Percentiles rank a stretch among this genome's conserved stretches.
These are phyloP conservation scores for Penicillium sp. DNA, from an alignment of 2,329 filamentous ascomycete species.

Conservation along the genomic window DNA sequence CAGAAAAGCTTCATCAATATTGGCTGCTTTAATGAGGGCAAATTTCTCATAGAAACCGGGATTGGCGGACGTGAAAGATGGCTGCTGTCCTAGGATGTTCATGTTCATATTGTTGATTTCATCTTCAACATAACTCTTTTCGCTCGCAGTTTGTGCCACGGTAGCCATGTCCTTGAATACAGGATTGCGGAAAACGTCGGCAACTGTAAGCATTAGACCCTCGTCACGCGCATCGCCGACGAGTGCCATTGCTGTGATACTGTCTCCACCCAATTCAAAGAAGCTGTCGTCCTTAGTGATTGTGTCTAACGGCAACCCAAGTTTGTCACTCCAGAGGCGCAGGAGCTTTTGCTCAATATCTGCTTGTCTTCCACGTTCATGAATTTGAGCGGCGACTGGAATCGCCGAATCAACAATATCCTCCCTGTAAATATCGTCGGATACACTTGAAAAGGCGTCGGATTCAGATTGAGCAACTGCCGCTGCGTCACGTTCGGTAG, in stretches of 20 bases:
- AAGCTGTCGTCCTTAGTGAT: slow-evolving; percentile 39
- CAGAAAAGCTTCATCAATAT: slow-evolving; percentile 35
- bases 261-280: slow-evolving; percentile 40
- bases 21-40: slow-evolving; percentile 14
- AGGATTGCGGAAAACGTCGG: slow-evolving; percentile 42
- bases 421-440: slow-evolving; percentile 12
- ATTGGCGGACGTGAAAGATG: slow-evolving; percentile 12
- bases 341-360: slow-evolving; percentile 33
- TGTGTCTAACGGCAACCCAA: slow-evolving; percentile 29
- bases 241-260: slow-evolving; percentile 40
- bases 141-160: slow-evolving; percentile 23
- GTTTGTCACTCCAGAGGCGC: slow-evolving; percentile 35
- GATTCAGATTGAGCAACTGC: slow-evolving; percentile 2
- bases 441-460: slow-evolving; percentile 12
- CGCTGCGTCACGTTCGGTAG: background rate
- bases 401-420: slow-evolving; percentile 10
- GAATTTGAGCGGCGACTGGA: slow-evolving; percentile 30
- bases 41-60: slow-evolving; percentile 13
- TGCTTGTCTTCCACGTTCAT: slow-evolving; percentile 24
- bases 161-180: slow-evolving; percentile 38
- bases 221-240: slow-evolving; percentile 38
- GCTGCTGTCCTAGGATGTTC: slow-evolving; percentile 15
- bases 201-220: slow-evolving; percentile 39
- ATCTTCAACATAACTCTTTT: slow-evolving; percentile 17
- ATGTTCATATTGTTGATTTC: slow-evolving; percentile 19